These are phyloP conservation scores for Macrolepiota albuminosa DNA, from an alignment of 768 basidiomycete species.

Conservation along the genomic window DNA sequence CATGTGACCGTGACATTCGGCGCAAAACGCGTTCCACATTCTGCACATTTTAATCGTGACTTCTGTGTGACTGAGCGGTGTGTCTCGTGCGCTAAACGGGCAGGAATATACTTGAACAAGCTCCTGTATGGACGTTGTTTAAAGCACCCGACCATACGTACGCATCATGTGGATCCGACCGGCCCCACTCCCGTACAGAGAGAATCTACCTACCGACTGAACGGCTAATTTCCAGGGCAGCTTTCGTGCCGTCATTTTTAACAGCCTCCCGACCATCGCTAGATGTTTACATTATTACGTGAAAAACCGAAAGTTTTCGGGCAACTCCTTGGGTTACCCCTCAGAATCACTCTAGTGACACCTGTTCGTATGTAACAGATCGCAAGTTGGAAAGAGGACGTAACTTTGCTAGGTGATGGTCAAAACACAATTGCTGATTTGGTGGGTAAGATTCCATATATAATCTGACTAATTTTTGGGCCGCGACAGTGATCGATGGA, in stretches of 20 bases:
- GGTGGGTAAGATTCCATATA: not conserved
- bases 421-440: not conserved
- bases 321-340: not conserved
- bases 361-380: slow-evolving; percentile 3
- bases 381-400: slow-evolving; percentile 3
- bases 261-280: not conserved
- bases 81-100: not conserved
- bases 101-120: not conserved
- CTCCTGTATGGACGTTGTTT: not conserved
- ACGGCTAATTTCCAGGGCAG: not conserved
- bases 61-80: too few species aligned
- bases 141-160: not conserved
- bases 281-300: not conserved
- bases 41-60: too few species aligned
- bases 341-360: not conserved
- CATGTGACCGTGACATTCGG: too few species aligned
- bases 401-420: not conserved
- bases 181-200: not conserved
- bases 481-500: not conserved
- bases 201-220: not conserved
- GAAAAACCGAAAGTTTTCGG: not conserved
- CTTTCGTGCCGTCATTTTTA: not conserved
- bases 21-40: too few species aligned
- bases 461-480: not conserved
- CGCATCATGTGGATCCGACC: not conserved